These are phyloP conservation scores for Hymenoscyphus linearis DNA, from an alignment of 2,329 filamentous ascomycete genomes.

Conservation along the genomic window DNA sequence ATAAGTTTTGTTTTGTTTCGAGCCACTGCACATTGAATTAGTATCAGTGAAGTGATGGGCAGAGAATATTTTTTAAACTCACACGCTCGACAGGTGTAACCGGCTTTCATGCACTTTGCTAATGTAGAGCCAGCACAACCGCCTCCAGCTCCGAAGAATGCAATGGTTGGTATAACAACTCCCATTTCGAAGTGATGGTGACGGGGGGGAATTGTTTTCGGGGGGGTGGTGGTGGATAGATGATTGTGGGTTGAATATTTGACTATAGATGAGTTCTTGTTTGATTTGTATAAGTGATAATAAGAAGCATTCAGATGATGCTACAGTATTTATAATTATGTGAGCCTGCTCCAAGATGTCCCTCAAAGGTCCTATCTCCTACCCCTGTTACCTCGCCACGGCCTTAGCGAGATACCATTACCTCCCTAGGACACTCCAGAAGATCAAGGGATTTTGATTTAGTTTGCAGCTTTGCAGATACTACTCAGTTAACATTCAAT, in stretches of 20 bases:
- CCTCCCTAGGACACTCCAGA: no score
- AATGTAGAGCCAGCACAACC: conserved; percentile 22
- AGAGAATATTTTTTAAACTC: not conserved
- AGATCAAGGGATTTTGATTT: no score
- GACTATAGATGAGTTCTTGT: not conserved
- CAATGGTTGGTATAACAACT: conserved; percentile 8
- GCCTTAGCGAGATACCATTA: not conserved
- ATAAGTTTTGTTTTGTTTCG: conserved; percentile 46
- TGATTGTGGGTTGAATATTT: not conserved
- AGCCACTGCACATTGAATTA: conserved; percentile 32
- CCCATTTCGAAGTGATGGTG: not conserved
- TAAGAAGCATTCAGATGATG: not conserved
- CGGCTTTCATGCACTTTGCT: conserved; percentile 4
- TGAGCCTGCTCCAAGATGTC: not conserved
- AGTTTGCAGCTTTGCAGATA: no score
- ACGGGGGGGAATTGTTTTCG: not conserved
- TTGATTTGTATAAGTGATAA: not conserved
- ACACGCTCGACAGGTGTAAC: conserved; percentile 37
- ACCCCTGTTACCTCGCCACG: not conserved
- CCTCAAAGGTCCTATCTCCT: not conserved
- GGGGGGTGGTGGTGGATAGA: not conserved
- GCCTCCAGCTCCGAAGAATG: conserved; percentile 14
- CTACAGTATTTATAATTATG: not conserved
- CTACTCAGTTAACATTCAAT: no score
- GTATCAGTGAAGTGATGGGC: not conserved